Base-by-base conservation (phyloP, 1,284 basidiomycete species). In the Kwoniella shivajii region DNA sequence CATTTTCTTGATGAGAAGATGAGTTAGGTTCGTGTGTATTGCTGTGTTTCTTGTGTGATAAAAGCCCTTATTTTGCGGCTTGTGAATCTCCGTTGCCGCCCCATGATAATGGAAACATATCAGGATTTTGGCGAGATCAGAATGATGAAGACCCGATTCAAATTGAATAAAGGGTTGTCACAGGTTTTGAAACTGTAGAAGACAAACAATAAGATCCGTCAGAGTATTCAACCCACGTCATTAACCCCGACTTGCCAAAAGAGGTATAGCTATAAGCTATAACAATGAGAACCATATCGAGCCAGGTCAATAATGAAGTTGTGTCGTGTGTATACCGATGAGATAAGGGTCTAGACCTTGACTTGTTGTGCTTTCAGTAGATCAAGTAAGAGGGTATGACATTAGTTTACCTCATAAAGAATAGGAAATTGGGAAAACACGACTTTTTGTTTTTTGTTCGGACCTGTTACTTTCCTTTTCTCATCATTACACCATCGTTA, bases 141-240 rank as follows among this genome's bases (percentile, higher is more conserved):
- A 7, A 14, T 4, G 4, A 45, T 27, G 42, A 4, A 27, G 16
- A 45, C 22, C 43, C 27, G 43, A 1, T 45, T 45, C 24, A 18
- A 45, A 29, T 26, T 2, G 31, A 31, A 30, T 27, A 22, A 45
- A 45, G 43, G 43, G 43, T 45, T 45, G 43, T 45, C 43, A 45
- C 11, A 45, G 24, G 29, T 11, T 45, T 16, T 27, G 1, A 6
- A 30, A 13, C 14, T 27, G 26, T 2, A 6, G n/a, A 33, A 30
- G 16, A 27, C 41, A 43, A 45, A 14, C 14, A 45, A n/a, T n/a
- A n/a, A n/a, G n/a, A n/a, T n/a, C n/a, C n/a, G n/a, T n/a, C n/a
- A n/a, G n/a, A n/a, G n/a, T n/a, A n/a, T n/a, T n/a, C n/a, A n/a
- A n/a, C n/a, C n/a, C n/a, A n/a, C n/a, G n/a, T 18, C 43, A 31